A percentile compares a stretch with the other conserved stretches of the same genome.
Conservation (phyloP, 1,139 yeast genomes). For the Suhomyces chickasaworum region DNA sequence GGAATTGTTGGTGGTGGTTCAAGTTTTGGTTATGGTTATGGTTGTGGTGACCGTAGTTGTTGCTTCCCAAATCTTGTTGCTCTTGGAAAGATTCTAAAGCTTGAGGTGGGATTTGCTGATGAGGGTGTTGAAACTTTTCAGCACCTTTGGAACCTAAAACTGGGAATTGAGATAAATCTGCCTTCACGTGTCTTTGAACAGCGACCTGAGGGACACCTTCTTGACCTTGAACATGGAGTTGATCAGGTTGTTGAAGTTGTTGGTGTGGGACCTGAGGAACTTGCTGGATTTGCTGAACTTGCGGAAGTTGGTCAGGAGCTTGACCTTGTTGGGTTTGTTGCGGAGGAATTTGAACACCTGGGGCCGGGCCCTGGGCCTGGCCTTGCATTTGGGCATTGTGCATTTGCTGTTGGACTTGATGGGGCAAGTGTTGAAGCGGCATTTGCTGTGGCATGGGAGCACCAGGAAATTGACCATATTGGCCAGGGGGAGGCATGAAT, state of each 20-base stretch:
- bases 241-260: constrained; percentile 17
- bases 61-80: constrained; percentile 7
- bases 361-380: constrained; percentile 6
- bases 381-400: constrained; percentile 18
- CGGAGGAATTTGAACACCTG: constrained; percentile 2
- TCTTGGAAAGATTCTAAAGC: background rate
- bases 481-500: constrained; percentile 42
- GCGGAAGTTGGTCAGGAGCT: constrained; percentile 13
- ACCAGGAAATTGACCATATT: constrained; percentile 36
- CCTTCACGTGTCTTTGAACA: constrained; percentile 21
- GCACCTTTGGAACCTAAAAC: constrained; percentile 50
- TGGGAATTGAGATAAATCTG: constrained; percentile 52
- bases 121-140: constrained; percentile 10
- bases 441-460: constrained; percentile 22
- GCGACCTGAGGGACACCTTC: constrained; percentile 16
- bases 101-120: background rate
- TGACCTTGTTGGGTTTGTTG: constrained; percentile 1
- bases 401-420: constrained; percentile 19
- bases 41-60: constrained; percentile 13
- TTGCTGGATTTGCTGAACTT: constrained; percentile 16
- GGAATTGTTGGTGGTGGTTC: constrained; percentile 17
- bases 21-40: background rate
- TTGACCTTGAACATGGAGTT: constrained; percentile 11
- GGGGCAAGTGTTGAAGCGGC: constrained; percentile 32
- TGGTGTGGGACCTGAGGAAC: constrained; percentile 20